Conservation (phyloP, 2,329 filamentous ascomycete genomes). For the Kalaharituber pfeilii region DNA sequence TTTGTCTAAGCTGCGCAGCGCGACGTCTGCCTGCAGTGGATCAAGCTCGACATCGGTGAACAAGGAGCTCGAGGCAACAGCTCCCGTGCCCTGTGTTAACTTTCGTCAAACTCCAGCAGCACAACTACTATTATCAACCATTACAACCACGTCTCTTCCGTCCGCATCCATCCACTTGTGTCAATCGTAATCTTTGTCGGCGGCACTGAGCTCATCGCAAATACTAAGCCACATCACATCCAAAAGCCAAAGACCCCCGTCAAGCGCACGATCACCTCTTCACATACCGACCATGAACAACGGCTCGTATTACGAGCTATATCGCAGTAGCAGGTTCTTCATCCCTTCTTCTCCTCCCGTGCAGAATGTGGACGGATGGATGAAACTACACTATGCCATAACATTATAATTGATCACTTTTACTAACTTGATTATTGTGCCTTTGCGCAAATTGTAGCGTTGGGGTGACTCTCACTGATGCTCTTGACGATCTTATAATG, state of each 20-base stretch:
- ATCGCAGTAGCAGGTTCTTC: slow-evolving; percentile 79
- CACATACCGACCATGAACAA: slow-evolving; percentile 32
- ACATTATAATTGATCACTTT: slow-evolving; percentile 17
- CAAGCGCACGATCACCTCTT: too few species aligned
- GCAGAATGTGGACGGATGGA: neutral
- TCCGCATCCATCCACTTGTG: too few species aligned
- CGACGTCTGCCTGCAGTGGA: too few species aligned
- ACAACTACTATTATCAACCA: too few species aligned
- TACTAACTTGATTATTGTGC: slow-evolving; percentile 21
- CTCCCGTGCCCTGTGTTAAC: too few species aligned
- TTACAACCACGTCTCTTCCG: too few species aligned
- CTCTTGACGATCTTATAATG: slow-evolving; percentile 89
- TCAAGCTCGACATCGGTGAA: neutral
- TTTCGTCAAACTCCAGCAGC: too few species aligned
- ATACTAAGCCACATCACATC: slow-evolving; percentile 8
- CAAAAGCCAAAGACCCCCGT: too few species aligned
- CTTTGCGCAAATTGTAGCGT: slow-evolving; percentile 42
- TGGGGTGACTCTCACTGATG: slow-evolving; percentile 83
- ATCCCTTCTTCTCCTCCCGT: neutral
- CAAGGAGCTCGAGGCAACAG: neutral
- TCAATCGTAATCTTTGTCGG: too few species aligned
- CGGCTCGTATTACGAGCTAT: slow-evolving; percentile 72
- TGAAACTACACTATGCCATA: neutral
- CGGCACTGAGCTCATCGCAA: slow-evolving; percentile 11
- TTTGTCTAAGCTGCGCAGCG: too few species aligned